These are phyloP conservation scores for Xylariales sp. DNA, from an alignment of 2,329 filamentous ascomycete genomes.

Conservation along the genomic window DNA sequence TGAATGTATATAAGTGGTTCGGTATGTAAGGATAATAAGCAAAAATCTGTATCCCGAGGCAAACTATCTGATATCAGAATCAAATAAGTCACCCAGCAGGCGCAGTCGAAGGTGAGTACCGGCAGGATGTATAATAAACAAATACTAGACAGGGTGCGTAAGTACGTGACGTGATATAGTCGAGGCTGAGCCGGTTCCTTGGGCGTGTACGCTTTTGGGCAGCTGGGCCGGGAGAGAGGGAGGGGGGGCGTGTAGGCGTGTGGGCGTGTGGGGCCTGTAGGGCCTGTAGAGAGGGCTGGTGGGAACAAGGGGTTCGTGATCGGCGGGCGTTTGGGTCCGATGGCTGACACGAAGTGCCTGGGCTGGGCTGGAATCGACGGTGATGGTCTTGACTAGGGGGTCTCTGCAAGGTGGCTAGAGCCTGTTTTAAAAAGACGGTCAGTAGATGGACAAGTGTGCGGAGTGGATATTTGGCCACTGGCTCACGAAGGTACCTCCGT, in stretches of 20 bases:
- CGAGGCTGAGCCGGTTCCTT: conserved; percentile 50
- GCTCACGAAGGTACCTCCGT: not conserved
- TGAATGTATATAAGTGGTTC: conserved; percentile 28
- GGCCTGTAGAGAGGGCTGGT: conserved; percentile 36
- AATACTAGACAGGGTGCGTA: conserved; percentile 40
- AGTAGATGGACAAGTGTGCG: conserved; percentile 15
- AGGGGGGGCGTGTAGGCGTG: conserved; percentile 22
- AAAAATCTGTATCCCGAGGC: conserved; percentile 49
- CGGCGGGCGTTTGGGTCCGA: conserved; percentile 40
- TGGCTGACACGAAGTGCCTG: conserved; percentile 48
- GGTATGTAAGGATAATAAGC: conserved; percentile 33
- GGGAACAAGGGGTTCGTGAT: conserved; percentile 38
- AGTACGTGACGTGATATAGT: conserved; percentile 49
- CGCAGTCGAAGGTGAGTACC: conserved; percentile 39
- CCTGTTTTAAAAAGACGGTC: conserved; percentile 37
- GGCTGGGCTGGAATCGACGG: conserved; percentile 39
- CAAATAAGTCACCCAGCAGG: conserved; percentile 43
- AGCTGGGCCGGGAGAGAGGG: conserved; percentile 18
- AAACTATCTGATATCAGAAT: conserved; percentile 47
- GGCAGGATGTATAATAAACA: conserved; percentile 30
- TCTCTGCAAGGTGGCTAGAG: conserved; percentile 39
- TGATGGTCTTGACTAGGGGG: conserved; percentile 38
- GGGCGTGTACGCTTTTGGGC: conserved; percentile 30
- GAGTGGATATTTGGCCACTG: conserved; percentile 17
- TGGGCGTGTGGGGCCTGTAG: conserved; percentile 31